phyloP scores from a whole-genome alignment of 2,329 filamentous ascomycete genomes.

The Penicillium paneum region DNA sequence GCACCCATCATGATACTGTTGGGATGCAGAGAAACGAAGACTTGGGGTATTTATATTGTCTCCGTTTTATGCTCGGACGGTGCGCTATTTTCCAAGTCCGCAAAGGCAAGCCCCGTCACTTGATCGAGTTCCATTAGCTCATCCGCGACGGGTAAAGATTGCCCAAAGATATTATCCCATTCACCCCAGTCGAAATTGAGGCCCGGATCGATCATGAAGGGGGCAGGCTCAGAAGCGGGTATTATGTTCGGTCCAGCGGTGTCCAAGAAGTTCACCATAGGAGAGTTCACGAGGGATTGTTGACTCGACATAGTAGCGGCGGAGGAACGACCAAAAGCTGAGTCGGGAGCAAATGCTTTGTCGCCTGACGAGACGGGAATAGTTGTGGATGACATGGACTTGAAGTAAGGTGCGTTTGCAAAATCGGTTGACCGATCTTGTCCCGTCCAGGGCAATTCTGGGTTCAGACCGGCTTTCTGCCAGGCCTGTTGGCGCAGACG shows the following conservation, averaged over 20 bases:
- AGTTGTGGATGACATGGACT: neutral
- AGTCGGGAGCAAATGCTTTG: neutral
- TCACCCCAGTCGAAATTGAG: conserved; percentile 50
- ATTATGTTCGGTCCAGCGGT: neutral
- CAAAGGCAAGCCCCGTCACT: conserved; percentile 29
- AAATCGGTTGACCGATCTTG: conserved; percentile 28
- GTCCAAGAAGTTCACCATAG: conserved; percentile 23
- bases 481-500: conserved; percentile 47
- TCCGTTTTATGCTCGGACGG: neutral
- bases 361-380: neutral
- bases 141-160: conserved; percentile 45
- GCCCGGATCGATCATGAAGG: conserved; percentile 40
- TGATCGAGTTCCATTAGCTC: conserved; percentile 45
- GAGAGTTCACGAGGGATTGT: neutral
- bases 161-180: conserved; percentile 50
- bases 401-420: neutral
- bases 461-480: conserved; percentile 49
- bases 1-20: too few species aligned
- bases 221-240: conserved; percentile 14
- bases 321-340: neutral
- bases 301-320: neutral
- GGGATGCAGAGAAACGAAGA: neutral
- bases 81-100: neutral
- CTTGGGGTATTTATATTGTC: neutral
- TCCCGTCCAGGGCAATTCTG: conserved; percentile 46